Conservation (phyloP, 2,329 filamentous ascomycete species). For the Geosmithia morbida region DNA sequence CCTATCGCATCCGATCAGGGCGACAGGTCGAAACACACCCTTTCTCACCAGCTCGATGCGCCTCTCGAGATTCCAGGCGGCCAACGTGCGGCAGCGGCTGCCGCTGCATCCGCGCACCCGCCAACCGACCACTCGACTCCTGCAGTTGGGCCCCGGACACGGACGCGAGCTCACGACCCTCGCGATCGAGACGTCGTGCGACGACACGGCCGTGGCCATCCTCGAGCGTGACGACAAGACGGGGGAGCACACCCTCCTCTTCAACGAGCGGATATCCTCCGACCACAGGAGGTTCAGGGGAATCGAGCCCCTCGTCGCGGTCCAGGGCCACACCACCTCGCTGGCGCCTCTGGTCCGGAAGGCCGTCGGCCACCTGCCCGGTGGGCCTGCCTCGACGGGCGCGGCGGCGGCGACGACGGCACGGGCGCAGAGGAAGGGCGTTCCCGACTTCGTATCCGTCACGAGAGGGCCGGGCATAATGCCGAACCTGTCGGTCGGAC, state of each 20-base stretch:
- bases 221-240: constrained; percentile 23
- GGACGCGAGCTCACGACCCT: constrained; percentile 48
- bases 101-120: too few species aligned
- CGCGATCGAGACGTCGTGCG: constrained; percentile 76
- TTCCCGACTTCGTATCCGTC: constrained; percentile 79
- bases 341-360: constrained; percentile 54
- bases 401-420: constrained; percentile 2
- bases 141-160: too few species aligned
- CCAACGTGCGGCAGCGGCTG: too few species aligned
- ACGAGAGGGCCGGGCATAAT: constrained; percentile 87
- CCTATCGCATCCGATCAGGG: too few species aligned
- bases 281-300: constrained; percentile 63
- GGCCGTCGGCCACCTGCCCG: constrained; percentile 41
- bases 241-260: constrained; percentile 47
- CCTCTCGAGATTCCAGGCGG: not conserved
- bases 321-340: constrained; percentile 59
- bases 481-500: constrained; percentile 59
- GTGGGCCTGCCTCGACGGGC: constrained; percentile 3
- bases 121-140: too few species aligned
- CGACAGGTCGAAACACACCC: too few species aligned
- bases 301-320: constrained; percentile 64
- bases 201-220: constrained; percentile 83
- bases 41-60: not conserved
- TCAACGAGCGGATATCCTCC: constrained; percentile 69
- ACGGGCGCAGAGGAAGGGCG: too few species aligned